Evolutionary conservation across 192 early-diverging fungal species (phyloP).

Genomic region (Coemansia asiatica): DNA sequence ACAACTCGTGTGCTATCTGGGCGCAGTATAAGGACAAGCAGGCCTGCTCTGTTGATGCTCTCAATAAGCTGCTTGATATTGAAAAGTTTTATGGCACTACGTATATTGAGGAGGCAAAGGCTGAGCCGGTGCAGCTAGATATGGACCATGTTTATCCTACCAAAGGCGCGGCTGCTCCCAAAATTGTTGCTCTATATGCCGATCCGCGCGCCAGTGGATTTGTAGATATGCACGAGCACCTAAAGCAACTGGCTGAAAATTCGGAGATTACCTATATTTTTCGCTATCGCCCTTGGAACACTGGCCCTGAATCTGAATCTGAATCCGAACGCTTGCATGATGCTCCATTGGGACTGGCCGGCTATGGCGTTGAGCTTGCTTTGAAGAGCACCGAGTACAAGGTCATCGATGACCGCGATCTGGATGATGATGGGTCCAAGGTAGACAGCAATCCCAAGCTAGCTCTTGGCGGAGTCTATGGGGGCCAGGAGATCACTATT

Average conservation of each 20-base stretch:
- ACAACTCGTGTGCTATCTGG: slow-evolving; percentile 66
- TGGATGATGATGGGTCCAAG: slow-evolving; percentile 26
- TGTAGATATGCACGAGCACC: slow-evolving; percentile 56
- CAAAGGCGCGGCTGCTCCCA: background rate
- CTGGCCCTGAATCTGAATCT: background rate
- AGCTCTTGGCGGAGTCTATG: slow-evolving; percentile 3
- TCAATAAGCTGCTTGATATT: slow-evolving; percentile 48
- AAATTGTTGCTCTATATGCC: slow-evolving; percentile 70
- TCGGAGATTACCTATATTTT: slow-evolving; percentile 64
- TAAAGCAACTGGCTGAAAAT: slow-evolving; percentile 56
- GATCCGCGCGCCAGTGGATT: slow-evolving; percentile 66
- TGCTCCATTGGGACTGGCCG: slow-evolving; percentile 62
- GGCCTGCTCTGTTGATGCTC: slow-evolving; percentile 58
- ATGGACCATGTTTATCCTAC: slow-evolving; percentile 64
- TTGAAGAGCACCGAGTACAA: slow-evolving; percentile 98
- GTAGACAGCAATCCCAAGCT: background rate
- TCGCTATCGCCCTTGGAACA: slow-evolving; percentile 64
- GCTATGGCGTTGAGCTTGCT: slow-evolving; percentile 91
- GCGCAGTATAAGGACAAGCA: slow-evolving; percentile 68
- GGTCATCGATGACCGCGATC: slow-evolving; percentile 87
- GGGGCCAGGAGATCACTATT: slow-evolving; percentile 71
- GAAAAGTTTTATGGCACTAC: slow-evolving; percentile 44
- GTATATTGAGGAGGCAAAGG: slow-evolving; percentile 33
- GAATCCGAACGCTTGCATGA: background rate
- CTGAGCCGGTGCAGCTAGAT: slow-evolving; percentile 42